Conservation (phyloP, 2,329 filamentous ascomycete genomes). For the Mollisia scopiformis region DNA sequence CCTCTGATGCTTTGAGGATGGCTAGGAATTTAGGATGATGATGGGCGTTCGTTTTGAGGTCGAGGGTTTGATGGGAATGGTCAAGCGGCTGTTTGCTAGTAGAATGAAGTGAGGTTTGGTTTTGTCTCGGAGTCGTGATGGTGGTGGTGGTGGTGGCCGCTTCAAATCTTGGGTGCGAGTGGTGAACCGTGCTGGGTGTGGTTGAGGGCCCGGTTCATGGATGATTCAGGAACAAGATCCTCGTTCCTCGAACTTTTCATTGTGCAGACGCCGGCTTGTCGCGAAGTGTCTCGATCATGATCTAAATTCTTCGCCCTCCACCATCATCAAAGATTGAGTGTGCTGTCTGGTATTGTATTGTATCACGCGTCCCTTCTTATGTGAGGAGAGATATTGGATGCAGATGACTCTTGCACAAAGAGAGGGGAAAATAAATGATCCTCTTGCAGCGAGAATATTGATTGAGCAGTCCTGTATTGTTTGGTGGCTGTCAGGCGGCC, state of each 20-base stretch:
- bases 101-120: neutral
- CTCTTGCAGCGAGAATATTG: neutral
- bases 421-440: neutral
- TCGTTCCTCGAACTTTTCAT: neutral
- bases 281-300: neutral
- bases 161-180: neutral
- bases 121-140: neutral
- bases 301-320: too few relatives aligned
- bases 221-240: conserved; percentile 1
- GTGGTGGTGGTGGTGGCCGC: neutral
- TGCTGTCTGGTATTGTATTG: too few relatives aligned
- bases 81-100: neutral
- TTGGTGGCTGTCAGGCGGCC: neutral
- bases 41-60: neutral
- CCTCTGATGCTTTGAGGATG: neutral
- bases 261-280: neutral
- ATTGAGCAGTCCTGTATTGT: too few relatives aligned
- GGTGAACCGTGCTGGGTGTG: neutral
- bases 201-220: too few relatives aligned
- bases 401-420: too few relatives aligned
- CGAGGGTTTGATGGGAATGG: neutral
- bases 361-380: neutral
- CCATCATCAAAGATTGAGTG: neutral
- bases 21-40: neutral
- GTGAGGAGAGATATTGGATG: neutral